Conservation (phyloP, 2,329 filamentous ascomycete species). For the Myriosclerotinia duriaeana region DNA sequence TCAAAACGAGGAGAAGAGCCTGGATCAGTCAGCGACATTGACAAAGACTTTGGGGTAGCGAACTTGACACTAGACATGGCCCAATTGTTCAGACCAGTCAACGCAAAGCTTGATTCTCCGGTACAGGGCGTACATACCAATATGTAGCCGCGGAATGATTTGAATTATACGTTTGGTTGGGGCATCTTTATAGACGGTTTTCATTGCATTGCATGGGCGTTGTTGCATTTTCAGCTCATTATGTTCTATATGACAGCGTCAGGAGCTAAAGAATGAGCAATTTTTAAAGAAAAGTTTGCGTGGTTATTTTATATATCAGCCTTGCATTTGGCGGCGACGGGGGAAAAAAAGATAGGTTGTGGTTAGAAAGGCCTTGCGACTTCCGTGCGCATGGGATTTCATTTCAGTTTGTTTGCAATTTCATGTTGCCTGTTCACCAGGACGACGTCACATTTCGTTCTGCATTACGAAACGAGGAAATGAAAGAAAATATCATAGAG, state of each 20-base stretch:
- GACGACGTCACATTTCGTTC: conserved; percentile 6
- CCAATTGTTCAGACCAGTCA: conserved; percentile 64
- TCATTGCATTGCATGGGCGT: conserved; percentile 25
- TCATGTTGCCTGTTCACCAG: background rate
- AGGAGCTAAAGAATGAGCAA: background rate
- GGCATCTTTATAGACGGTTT: conserved; percentile 22
- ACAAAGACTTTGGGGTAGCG: conserved; percentile 62
- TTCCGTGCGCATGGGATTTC: background rate
- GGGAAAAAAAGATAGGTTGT: conserved; percentile 8
- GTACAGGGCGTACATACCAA: conserved; percentile 39
- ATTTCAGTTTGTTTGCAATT: conserved; percentile 13
- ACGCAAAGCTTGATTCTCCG: conserved; percentile 45
- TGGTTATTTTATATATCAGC: conserved; percentile 18
- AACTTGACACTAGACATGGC: conserved; percentile 71
- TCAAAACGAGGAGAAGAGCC: conserved; percentile 64
- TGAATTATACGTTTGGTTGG: conserved; percentile 29
- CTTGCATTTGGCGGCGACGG: conserved; percentile 23
- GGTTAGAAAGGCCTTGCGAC: background rate
- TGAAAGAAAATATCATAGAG: conserved; percentile 17
- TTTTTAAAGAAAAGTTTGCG: conserved; percentile 23
- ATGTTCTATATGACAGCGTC: conserved; percentile 17
- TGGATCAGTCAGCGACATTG: conserved; percentile 67
- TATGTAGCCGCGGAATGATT: conserved; percentile 30
- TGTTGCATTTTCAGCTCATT: conserved; percentile 20
- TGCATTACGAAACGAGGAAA: conserved; percentile 5